phyloP scores from a whole-genome alignment of 2,329 filamentous ascomycete genomes.

The Talaromyces sp. region DNA sequence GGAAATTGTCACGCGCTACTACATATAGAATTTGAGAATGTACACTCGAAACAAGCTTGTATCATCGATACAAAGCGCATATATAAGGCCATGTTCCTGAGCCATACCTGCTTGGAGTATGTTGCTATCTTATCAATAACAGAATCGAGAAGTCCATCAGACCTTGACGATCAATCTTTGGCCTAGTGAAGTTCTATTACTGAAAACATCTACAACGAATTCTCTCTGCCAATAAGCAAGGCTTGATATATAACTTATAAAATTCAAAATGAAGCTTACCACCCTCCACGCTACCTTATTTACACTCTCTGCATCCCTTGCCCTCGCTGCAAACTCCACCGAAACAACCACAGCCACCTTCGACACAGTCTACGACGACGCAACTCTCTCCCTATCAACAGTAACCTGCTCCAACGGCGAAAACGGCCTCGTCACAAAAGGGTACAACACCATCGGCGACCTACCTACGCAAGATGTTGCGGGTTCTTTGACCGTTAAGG shows the following conservation, averaged over 20 bases:
- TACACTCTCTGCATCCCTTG: background rate
- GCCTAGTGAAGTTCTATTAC: background rate
- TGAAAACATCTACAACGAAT: background rate
- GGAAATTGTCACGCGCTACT: background rate
- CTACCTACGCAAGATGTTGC: conserved; percentile 16
- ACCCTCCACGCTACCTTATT: background rate
- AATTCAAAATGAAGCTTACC: background rate
- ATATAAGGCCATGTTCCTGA: background rate
- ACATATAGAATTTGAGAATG: background rate
- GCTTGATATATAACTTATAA: background rate
- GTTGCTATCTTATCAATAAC: background rate
- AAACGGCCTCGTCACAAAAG: conserved; percentile 19
- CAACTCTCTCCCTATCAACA: conserved; percentile 13
- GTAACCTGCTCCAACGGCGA: conserved; percentile 20
- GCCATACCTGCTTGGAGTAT: background rate
- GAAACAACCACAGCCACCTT: conserved; percentile 15
- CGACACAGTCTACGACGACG: conserved; percentile 19
- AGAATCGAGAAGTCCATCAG: too few relatives aligned
- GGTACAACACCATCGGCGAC: conserved; percentile 14
- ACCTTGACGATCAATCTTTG: background rate
- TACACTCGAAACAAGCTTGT: too few relatives aligned
- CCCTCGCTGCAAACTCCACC: conserved; percentile 6
- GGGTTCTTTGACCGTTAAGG: conserved; percentile 17
- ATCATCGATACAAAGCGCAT: background rate
- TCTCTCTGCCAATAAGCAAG: background rate